A percentile compares a stretch with the other conserved stretches of the same genome.
phyloP scores from a whole-genome alignment of 202 grass and related monocot genomes.

The Alloteropsis angusta region DNA sequence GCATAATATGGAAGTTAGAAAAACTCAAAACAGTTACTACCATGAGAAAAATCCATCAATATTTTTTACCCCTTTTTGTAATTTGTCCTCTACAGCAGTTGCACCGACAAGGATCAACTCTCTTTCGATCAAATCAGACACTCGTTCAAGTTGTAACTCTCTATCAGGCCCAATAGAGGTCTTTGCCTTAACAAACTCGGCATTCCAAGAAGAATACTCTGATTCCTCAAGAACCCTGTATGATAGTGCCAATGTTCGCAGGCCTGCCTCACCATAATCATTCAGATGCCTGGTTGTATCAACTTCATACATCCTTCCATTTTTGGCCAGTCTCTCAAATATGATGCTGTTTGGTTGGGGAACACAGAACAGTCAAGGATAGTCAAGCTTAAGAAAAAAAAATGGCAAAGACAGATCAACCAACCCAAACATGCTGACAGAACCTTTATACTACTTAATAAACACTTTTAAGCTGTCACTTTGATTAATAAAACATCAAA shows the following conservation, averaged over 20 bases:
- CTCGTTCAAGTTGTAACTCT: constrained; percentile 65
- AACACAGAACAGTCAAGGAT: constrained; percentile 19
- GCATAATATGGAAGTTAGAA: constrained; percentile 22
- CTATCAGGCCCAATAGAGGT: constrained; percentile 90
- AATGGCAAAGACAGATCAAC: background rate
- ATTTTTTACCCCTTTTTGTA: constrained; percentile 68
- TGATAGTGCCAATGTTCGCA: constrained; percentile 76
- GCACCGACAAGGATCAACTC: constrained; percentile 94
- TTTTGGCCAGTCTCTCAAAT: constrained; percentile 95
- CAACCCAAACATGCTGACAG: constrained; percentile 10
- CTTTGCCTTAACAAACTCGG: constrained; percentile 83
- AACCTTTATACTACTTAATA: background rate
- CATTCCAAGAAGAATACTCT: constrained; percentile 88
- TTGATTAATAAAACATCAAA: constrained; percentile 1
- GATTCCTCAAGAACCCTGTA: constrained; percentile 83
- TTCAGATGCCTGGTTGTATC: constrained; percentile 76
- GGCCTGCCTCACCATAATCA: constrained; percentile 91
- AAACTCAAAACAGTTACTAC: constrained; percentile 16
- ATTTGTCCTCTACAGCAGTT: constrained; percentile 93
- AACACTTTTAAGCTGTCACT: background rate
- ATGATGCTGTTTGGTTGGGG: constrained; percentile 55
- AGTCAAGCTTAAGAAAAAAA: constrained; percentile 8
- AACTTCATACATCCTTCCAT: constrained; percentile 62
- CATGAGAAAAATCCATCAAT: background rate
- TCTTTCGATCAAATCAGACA: constrained; percentile 87